Evolutionary conservation across 176 grass and related monocot genomes (phyloP).

Genomic region (Themeda triandra): DNA sequence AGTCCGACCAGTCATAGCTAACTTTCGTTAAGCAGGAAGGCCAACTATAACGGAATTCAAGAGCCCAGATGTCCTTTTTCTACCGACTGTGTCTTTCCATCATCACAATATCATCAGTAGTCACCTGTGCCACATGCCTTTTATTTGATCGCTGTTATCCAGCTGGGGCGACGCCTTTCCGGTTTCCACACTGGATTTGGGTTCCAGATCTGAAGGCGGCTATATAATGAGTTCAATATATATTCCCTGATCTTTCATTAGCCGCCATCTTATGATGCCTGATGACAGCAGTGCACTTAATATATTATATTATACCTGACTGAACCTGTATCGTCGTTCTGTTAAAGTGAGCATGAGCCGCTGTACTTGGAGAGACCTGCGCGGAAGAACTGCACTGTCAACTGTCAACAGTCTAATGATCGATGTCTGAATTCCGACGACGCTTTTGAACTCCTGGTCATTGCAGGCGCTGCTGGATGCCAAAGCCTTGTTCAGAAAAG

Average conservation of each 20-base stretch:
- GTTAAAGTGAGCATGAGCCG: not conserved
- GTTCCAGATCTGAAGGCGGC: not conserved
- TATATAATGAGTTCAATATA: not conserved
- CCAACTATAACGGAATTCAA: not conserved
- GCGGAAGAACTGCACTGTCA: not conserved
- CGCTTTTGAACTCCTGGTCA: not conserved
- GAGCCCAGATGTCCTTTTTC: not conserved
- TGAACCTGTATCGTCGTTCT: not conserved
- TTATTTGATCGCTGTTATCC: not conserved
- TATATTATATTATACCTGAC: not conserved
- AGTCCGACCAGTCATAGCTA: not conserved
- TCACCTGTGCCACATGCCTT: not conserved
- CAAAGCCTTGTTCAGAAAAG: not conserved
- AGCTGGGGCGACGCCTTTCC: not conserved
- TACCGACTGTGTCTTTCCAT: not conserved
- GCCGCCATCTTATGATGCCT: not conserved
- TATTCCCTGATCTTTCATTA: not conserved
- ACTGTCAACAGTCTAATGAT: not conserved
- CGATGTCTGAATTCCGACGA: not conserved
- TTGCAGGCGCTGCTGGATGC: not conserved
- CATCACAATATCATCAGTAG: not conserved
- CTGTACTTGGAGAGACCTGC: slow-evolving; percentile 2
- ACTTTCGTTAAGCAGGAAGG: not conserved
- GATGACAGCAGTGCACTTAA: not conserved
- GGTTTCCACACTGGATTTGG: not conserved